phyloP scores from a whole-genome alignment of 441 rosid species.

The Rhodomyrtus psidioides region DNA sequence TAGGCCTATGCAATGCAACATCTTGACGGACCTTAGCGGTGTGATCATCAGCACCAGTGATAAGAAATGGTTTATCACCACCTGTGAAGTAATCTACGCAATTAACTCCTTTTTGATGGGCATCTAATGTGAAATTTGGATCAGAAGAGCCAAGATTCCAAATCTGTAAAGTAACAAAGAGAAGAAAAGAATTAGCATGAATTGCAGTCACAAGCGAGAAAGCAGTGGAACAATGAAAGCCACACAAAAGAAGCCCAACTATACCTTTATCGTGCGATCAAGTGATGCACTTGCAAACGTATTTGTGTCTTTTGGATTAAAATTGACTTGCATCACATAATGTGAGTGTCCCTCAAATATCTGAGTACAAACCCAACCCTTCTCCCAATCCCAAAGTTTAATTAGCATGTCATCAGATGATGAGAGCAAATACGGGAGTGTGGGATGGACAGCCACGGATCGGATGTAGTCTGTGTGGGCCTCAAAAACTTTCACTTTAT shows the following conservation, averaged over 20 bases:
- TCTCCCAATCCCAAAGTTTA: slow-evolving; percentile 97
- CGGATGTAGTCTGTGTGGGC: slow-evolving; percentile 83
- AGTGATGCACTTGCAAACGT: slow-evolving; percentile 88
- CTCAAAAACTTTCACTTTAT: slow-evolving; percentile 66
- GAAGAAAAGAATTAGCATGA: neutral
- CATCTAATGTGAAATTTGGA: slow-evolving; percentile 49
- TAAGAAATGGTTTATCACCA: slow-evolving; percentile 38
- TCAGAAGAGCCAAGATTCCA: slow-evolving; percentile 65
- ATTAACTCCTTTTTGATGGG: slow-evolving; percentile 65
- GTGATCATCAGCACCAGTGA: slow-evolving; percentile 81
- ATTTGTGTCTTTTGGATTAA: slow-evolving; percentile 71
- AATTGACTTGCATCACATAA: slow-evolving; percentile 85
- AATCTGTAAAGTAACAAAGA: slow-evolving; percentile 24
- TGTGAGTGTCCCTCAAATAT: slow-evolving; percentile 84
- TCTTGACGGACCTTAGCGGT: slow-evolving; percentile 51
- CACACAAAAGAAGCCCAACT: neutral
- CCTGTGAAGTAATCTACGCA: slow-evolving; percentile 46
- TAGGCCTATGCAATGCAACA: neutral
- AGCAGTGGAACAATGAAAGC: neutral
- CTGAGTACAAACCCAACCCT: slow-evolving; percentile 66
- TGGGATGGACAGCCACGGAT: slow-evolving; percentile 73
- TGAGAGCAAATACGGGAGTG: slow-evolving; percentile 64
- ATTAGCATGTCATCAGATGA: slow-evolving; percentile 92
- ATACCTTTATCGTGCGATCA: slow-evolving; percentile 76
- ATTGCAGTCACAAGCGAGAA: neutral